Evolutionary conservation across 805 yeast genomes (phyloP).

Genomic region (Saccharomycopsis capsularis): DNA sequence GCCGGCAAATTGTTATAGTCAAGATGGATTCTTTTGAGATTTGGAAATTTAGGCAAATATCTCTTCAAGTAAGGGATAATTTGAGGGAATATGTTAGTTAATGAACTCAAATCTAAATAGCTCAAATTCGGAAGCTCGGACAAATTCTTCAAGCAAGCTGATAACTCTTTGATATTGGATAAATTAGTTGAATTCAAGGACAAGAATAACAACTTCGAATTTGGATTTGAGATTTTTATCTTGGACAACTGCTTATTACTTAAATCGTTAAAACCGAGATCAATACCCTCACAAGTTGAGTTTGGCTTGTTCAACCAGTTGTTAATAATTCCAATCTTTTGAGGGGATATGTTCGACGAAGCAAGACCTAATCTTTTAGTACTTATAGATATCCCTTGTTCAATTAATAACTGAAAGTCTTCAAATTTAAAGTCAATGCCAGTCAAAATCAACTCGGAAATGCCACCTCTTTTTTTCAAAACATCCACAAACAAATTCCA

Average conservation of each 20-base stretch:
- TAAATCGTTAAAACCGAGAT: conserved; percentile 77
- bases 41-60: conserved; percentile 61
- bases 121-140: conserved; percentile 49
- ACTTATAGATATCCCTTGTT: conserved; percentile 44
- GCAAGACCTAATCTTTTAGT: conserved; percentile 72
- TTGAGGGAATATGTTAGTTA: conserved; percentile 59
- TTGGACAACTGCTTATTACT: conserved; percentile 28
- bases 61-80: conserved; percentile 50
- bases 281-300: conserved; percentile 56
- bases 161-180: conserved; percentile 43
- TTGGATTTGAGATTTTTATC: conserved; percentile 20
- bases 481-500: conserved; percentile 76
- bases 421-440: conserved; percentile 63
- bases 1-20: conserved; percentile 59
- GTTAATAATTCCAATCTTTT: conserved; percentile 51
- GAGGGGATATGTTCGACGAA: conserved; percentile 52
- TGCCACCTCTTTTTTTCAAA: conserved; percentile 58
- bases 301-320: conserved; percentile 47
- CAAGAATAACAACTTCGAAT: conserved; percentile 36
- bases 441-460: conserved; percentile 71
- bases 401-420: conserved; percentile 48
- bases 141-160: conserved; percentile 41
- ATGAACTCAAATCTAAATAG: conserved; percentile 70
- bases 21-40: conserved; percentile 59
- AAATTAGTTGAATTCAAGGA: conserved; percentile 63